Conservation (phyloP, 2,329 filamentous ascomycete genomes). For the Chaetomiaceae sp. region DNA sequence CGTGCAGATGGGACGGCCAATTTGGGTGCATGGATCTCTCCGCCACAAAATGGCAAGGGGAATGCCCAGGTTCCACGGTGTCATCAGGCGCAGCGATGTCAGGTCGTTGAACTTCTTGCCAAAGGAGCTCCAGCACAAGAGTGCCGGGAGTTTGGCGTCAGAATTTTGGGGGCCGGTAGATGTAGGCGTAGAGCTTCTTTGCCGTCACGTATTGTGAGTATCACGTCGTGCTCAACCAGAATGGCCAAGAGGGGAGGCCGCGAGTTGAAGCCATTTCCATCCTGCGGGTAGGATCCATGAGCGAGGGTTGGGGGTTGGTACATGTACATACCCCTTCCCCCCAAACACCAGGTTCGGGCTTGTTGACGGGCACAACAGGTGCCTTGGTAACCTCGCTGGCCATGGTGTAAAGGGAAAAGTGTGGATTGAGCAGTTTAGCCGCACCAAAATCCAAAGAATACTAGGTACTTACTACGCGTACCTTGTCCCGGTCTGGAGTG, state of each 20-base stretch:
- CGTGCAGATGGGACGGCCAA: constrained; percentile 4
- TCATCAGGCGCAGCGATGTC: neutral
- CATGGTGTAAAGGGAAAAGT: neutral
- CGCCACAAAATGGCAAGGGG: no score
- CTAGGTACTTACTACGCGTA: no score
- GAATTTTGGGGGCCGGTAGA: constrained; percentile 5
- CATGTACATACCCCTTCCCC: no score
- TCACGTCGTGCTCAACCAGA: constrained; percentile 1
- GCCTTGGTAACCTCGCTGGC: neutral
- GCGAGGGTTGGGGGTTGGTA: constrained; percentile 3
- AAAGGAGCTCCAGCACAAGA: constrained; percentile 6
- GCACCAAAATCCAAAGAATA: no score
- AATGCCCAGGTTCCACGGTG: constrained; percentile 1
- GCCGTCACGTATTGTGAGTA: constrained; percentile 2
- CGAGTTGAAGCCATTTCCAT: constrained; percentile 8
- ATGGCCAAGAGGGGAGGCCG: neutral
- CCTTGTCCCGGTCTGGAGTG: constrained; percentile 3
- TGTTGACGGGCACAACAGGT: neutral
- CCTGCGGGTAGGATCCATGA: neutral
- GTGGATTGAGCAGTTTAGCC: constrained; percentile 4
- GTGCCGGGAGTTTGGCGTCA: neutral
- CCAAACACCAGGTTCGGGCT: neutral
- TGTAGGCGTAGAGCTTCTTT: constrained; percentile 4
- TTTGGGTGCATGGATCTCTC: constrained; percentile 1
- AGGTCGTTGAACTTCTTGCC: constrained; percentile 1